These are phyloP conservation scores for Lactarius sp. DNA, from an alignment of 768 basidiomycete species.

Conservation along the genomic window DNA sequence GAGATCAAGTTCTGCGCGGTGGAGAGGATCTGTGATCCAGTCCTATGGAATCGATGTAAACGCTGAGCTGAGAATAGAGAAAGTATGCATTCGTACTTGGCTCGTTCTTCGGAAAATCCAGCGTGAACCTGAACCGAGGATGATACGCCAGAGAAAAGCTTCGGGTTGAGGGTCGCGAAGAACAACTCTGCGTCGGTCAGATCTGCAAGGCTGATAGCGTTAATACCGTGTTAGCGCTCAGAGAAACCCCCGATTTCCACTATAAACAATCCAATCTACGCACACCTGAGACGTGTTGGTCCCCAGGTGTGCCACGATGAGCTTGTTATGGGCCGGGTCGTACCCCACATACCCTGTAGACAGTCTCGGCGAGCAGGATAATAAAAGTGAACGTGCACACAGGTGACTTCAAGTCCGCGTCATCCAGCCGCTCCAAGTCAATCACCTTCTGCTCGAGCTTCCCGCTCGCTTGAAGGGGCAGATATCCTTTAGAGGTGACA, in stretches of 20 bases:
- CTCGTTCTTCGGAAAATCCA: slow-evolving; percentile 50
- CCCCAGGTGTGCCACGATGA: slow-evolving; percentile 56
- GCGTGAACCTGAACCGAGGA: slow-evolving; percentile 42
- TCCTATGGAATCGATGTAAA: slow-evolving; percentile 23
- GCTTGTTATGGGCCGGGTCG: slow-evolving; percentile 43
- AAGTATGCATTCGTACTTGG: slow-evolving; percentile 20
- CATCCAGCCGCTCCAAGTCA: too few relatives aligned
- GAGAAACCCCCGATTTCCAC: background rate
- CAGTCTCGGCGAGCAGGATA: background rate
- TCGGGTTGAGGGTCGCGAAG: background rate
- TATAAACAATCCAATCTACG: background rate
- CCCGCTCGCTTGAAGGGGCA: too few relatives aligned
- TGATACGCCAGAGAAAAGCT: slow-evolving; percentile 16
- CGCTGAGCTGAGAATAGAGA: background rate
- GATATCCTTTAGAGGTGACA: too few relatives aligned
- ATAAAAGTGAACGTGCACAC: background rate
- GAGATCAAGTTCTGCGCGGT: slow-evolving; percentile 40
- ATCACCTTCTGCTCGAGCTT: too few relatives aligned
- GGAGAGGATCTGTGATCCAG: slow-evolving; percentile 37
- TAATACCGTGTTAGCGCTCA: background rate
- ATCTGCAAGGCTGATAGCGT: background rate
- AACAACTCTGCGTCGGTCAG: background rate
- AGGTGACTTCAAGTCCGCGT: too few relatives aligned
- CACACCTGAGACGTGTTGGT: slow-evolving; percentile 35
- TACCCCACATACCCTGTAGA: slow-evolving; percentile 41